These are phyloP conservation scores for Jatropha podagrica DNA, from an alignment of 441 rosid genomes.

Conservation along the genomic window DNA sequence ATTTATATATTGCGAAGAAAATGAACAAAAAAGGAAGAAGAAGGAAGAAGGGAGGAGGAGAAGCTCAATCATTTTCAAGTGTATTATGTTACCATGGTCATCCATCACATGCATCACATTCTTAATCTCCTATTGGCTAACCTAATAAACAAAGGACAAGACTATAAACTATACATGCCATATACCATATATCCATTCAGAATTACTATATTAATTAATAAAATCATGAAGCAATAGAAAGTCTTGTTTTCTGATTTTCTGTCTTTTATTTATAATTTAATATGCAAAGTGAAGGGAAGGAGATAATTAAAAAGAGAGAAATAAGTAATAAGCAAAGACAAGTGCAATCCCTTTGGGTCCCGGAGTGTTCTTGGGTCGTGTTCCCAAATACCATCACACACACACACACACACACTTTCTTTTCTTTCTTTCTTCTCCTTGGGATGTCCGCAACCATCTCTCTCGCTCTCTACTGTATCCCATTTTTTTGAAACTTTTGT, in stretches of 20 bases:
- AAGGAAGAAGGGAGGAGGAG: neutral
- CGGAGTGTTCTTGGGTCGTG: constrained; percentile 46
- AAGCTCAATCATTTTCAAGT: neutral
- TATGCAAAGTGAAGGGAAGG: neutral
- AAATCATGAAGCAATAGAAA: too few species aligned
- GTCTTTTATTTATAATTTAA: neutral
- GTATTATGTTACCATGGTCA: neutral
- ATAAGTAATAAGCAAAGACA: constrained; percentile 19
- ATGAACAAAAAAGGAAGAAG: neutral
- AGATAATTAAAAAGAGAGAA: neutral
- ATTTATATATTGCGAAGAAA: too few species aligned
- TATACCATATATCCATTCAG: neutral
- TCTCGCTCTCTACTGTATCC: constrained; percentile 13
- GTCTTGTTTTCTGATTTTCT: too few species aligned
- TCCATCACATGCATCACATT: constrained; percentile 22
- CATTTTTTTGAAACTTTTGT: constrained; percentile 13
- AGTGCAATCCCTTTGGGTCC: constrained; percentile 42
- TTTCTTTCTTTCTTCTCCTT: constrained; percentile 29
- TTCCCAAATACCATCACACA: constrained; percentile 33
- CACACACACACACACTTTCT: neutral
- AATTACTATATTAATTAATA: neutral
- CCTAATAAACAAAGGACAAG: neutral
- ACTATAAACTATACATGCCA: neutral
- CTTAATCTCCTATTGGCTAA: constrained; percentile 3
- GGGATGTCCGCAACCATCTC: constrained; percentile 60